Percentiles rank a stretch among this genome's conserved stretches.
phyloP scores from a whole-genome alignment of 257 asterid genomes.

The Solanum habrochaites region DNA sequence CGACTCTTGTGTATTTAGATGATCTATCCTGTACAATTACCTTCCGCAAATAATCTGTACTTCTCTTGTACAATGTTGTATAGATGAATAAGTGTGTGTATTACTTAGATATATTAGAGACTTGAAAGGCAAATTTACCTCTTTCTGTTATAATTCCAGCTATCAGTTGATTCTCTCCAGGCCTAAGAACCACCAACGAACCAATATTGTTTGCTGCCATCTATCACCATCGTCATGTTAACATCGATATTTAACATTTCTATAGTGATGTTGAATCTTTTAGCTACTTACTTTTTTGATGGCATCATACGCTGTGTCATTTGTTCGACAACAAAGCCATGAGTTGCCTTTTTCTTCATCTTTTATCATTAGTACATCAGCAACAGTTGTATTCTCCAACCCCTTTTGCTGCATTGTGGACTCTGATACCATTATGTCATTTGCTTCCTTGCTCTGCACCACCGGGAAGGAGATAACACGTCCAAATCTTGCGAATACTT shows the following conservation, averaged over 20 bases:
- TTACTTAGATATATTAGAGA: not conserved
- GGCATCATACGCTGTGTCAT: constrained; percentile 60
- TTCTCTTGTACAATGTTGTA: not conserved
- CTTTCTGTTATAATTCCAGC: constrained; percentile 81
- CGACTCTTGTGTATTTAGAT: constrained; percentile 62
- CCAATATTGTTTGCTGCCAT: constrained; percentile 75
- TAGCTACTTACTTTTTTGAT: constrained; percentile 44
- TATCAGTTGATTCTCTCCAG: constrained; percentile 46
- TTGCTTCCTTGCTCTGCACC: not conserved
- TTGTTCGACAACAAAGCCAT: constrained; percentile 53
- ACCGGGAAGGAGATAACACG: constrained; percentile 8
- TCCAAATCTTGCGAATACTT: constrained; percentile 1
- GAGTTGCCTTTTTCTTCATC: constrained; percentile 47
- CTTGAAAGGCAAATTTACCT: constrained; percentile 22
- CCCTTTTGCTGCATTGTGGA: constrained; percentile 35
- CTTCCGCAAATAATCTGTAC: constrained; percentile 59
- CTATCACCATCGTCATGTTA: constrained; percentile 12
- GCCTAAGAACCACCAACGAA: constrained; percentile 69
- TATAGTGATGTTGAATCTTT: not conserved
- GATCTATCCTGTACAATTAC: constrained; percentile 53
- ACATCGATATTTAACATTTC: not conserved
- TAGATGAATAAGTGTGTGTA: not conserved
- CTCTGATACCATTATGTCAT: constrained; percentile 3
- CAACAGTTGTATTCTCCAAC: constrained; percentile 49
- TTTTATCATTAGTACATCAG: constrained; percentile 50